A percentile compares a stretch with the other conserved stretches of the same genome.
These are phyloP conservation scores for Pilaira anomala DNA, from an alignment of 192 early-diverging fungal species.

Conservation along the genomic window DNA sequence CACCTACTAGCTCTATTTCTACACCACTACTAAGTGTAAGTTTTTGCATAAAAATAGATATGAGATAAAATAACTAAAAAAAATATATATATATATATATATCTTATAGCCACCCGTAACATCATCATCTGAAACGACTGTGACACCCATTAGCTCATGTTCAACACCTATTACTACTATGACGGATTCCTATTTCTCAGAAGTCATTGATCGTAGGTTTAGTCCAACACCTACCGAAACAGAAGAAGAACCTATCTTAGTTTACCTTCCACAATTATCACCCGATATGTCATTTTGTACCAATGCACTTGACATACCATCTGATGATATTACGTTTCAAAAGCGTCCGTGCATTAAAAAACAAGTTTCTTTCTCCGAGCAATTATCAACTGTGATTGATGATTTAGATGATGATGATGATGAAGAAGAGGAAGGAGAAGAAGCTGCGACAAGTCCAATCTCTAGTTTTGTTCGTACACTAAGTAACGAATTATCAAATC, in stretches of 20 bases:
- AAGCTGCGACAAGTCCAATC: no score
- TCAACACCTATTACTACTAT: no score
- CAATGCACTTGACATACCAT: not conserved
- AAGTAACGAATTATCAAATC: not conserved
- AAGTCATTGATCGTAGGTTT: no score
- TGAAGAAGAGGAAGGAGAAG: not conserved
- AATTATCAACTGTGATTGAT: not conserved
- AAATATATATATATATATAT: no score
- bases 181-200: no score
- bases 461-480: not conserved
- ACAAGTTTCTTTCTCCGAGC: constrained; percentile 9
- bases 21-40: no score
- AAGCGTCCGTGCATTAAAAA: not conserved
- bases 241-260: not conserved
- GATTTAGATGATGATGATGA: not conserved
- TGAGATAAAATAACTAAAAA: no score
- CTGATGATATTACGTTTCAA: not conserved
- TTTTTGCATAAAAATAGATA: no score
- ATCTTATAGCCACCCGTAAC: no score
- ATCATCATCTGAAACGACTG: no score
- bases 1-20: not conserved
- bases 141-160: no score
- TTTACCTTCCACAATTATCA: constrained; percentile 3
- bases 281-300: not conserved
- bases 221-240: no score